Conservation (phyloP, 768 basidiomycete species). For the Lactarius psammicola region DNA sequence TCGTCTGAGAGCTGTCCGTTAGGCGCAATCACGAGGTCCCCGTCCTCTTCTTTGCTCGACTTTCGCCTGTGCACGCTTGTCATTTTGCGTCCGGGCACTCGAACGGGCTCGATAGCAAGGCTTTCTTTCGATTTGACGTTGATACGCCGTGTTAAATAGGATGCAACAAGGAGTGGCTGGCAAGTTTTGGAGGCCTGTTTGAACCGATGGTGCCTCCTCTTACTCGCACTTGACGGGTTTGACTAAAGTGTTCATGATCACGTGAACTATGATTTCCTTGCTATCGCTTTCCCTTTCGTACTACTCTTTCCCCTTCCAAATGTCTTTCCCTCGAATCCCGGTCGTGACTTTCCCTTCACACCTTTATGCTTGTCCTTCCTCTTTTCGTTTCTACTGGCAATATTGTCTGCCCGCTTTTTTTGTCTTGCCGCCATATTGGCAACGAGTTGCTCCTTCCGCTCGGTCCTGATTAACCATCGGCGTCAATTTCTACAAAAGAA, state of each 20-base stretch:
- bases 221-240: not conserved
- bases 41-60: slow-evolving; percentile 40
- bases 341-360: slow-evolving; percentile 58
- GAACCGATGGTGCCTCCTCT: not conserved
- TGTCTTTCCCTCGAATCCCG: slow-evolving; percentile 85
- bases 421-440: slow-evolving; percentile 79
- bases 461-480: slow-evolving; percentile 56
- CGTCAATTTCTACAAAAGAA: slow-evolving; percentile 6
- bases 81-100: slow-evolving; percentile 12
- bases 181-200: not conserved
- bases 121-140: not conserved
- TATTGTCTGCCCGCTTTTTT: slow-evolving; percentile 90
- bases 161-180: not conserved
- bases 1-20: slow-evolving; percentile 23
- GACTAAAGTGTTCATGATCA: slow-evolving; percentile 4
- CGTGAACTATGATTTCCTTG: not conserved
- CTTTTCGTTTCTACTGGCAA: slow-evolving; percentile 80
- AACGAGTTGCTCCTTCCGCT: slow-evolving; percentile 76
- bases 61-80: slow-evolving; percentile 38
- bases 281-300: slow-evolving; percentile 29
- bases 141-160: not conserved
- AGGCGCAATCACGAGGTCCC: slow-evolving; percentile 26
- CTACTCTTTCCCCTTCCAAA: slow-evolving; percentile 54
- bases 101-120: not conserved
- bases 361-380: slow-evolving; percentile 60